phyloP scores from a whole-genome alignment of 352 stramenopile genomes.

The Poterioochromonas sp. region DNA sequence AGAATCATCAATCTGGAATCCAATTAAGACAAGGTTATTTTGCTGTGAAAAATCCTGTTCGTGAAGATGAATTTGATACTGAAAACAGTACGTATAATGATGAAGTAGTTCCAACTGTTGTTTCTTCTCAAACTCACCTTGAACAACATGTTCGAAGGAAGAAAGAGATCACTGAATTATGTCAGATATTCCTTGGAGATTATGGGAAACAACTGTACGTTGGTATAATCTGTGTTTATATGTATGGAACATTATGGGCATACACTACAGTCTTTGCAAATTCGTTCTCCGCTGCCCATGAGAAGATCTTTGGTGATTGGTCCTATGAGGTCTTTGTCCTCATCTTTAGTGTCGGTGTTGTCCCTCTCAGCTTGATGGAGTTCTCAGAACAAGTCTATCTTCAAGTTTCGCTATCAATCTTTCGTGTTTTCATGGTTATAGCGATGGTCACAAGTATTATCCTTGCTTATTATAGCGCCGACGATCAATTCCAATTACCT shows the following conservation, averaged over 20 bases:
- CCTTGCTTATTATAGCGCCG: constrained; percentile 23
- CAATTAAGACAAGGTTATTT: background rate
- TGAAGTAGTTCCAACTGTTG: constrained; percentile 27
- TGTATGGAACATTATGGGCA: constrained; percentile 42
- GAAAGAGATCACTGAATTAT: constrained; percentile 46
- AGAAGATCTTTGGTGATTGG: too few relatives aligned
- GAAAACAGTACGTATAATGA: background rate
- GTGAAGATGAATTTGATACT: background rate
- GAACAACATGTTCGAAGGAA: constrained; percentile 43
- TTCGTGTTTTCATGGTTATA: constrained; percentile 41
- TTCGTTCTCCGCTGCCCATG: constrained; percentile 36
- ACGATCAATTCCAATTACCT: constrained; percentile 20
- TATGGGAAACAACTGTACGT: constrained; percentile 40
- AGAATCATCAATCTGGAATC: constrained; percentile 3
- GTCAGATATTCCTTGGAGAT: constrained; percentile 46
- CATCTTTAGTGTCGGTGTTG: constrained; percentile 41
- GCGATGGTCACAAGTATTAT: constrained; percentile 38
- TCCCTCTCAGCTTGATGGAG: constrained; percentile 44
- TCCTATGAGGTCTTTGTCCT: constrained; percentile 41
- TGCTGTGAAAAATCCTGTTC: constrained; percentile 2
- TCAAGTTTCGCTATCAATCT: constrained; percentile 39
- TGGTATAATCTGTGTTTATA: constrained; percentile 40
- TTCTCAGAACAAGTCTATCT: constrained; percentile 43
- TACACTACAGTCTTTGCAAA: constrained; percentile 45
- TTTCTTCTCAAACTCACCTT: constrained; percentile 35